A percentile compares a stretch with the other conserved stretches of the same genome.
phyloP scores from a whole-genome alignment of 106 monocot genomes.

The Dendrobium catenatum region DNA sequence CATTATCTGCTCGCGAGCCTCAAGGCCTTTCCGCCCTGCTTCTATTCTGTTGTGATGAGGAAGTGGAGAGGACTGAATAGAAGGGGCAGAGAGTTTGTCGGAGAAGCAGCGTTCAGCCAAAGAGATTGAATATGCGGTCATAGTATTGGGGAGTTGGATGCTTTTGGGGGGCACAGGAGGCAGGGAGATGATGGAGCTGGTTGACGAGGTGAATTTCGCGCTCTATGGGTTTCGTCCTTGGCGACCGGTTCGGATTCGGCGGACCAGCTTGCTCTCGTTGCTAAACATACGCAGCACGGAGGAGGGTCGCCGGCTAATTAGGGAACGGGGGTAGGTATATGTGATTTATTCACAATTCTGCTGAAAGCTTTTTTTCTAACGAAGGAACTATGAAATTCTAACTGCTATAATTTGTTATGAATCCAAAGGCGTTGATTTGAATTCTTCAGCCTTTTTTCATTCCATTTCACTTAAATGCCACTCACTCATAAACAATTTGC shows the following conservation, averaged over 20 bases:
- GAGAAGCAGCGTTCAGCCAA: not conserved
- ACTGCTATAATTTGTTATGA: too few relatives aligned
- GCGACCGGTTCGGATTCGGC: slow-evolving; percentile 50
- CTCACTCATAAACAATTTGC: not conserved
- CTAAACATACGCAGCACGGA: slow-evolving; percentile 46
- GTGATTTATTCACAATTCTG: not conserved
- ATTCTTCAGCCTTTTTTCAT: not conserved
- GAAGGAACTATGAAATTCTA: too few relatives aligned
- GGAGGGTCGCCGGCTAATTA: slow-evolving; percentile 61
- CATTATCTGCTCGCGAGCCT: not conserved
- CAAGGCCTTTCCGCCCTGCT: not conserved
- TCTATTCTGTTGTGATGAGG: not conserved
- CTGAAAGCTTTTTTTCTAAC: not conserved
- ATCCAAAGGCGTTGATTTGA: not conserved
- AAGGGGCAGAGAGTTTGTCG: slow-evolving; percentile 7
- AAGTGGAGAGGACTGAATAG: not conserved
- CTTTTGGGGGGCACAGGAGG: slow-evolving; percentile 88
- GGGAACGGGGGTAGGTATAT: slow-evolving; percentile 66
- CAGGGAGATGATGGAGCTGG: slow-evolving; percentile 97
- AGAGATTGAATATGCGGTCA: not conserved
- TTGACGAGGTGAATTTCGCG: slow-evolving; percentile 89
- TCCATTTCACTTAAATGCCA: not conserved
- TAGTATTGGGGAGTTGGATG: slow-evolving; percentile 33
- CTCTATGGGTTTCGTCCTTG: slow-evolving; percentile 68
- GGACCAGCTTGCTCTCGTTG: slow-evolving; percentile 66